Percentiles rank a stretch among this genome's conserved stretches.
phyloP scores from a whole-genome alignment of 306 rosid genomes.

The Sicyos baderoa region DNA sequence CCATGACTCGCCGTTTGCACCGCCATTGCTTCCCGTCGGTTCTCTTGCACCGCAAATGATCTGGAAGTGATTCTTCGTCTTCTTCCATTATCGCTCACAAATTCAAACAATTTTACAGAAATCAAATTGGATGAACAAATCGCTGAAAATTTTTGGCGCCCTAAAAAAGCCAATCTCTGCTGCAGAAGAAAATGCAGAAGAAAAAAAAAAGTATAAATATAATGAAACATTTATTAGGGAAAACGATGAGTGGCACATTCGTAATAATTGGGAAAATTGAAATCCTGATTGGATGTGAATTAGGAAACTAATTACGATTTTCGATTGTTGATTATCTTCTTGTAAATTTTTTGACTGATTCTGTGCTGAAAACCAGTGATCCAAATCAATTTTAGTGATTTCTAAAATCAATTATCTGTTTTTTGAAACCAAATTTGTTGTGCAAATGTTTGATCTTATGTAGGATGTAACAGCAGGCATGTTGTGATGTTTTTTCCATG shows the following conservation, averaged over 20 bases:
- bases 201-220: not conserved
- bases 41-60: slow-evolving; percentile 73
- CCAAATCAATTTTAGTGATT: no score
- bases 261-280: slow-evolving; percentile 6
- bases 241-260: slow-evolving; percentile 17
- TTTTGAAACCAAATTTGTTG: no score
- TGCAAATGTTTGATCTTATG: no score
- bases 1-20: slow-evolving; percentile 73
- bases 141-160: not conserved
- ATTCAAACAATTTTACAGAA: not conserved
- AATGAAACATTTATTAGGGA: slow-evolving; percentile 20
- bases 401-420: no score
- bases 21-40: slow-evolving; percentile 96
- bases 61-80: slow-evolving; percentile 44
- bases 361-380: not conserved
- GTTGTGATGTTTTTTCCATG: no score
- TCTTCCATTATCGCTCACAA: slow-evolving; percentile 19
- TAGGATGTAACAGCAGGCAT: no score
- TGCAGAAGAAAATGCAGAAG: slow-evolving; percentile 5
- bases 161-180: not conserved
- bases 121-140: slow-evolving; percentile 3
- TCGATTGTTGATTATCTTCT: not conserved
- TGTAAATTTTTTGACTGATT: not conserved
- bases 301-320: slow-evolving; percentile 8
- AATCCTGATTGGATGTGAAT: slow-evolving; percentile 6